Evolutionary conservation across 768 basidiomycete species (phyloP).

Genomic region (Tricholoma hemisulphureum): DNA sequence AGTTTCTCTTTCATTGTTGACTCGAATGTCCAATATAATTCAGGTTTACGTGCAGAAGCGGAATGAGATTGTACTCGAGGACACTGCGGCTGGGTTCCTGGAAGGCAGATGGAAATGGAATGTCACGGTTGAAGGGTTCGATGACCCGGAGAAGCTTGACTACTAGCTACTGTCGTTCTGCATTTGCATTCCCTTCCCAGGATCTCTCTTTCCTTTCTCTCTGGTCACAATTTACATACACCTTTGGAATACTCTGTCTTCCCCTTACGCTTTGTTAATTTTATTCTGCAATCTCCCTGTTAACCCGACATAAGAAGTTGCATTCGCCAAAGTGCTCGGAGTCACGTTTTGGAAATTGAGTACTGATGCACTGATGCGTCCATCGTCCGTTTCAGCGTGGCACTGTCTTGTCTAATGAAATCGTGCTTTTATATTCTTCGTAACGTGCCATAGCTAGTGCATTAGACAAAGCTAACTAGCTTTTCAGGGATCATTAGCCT

Average conservation of each 20-base stretch:
- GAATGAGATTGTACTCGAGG: slow-evolving; percentile 92
- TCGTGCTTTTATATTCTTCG: too few species aligned
- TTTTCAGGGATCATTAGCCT: too few species aligned
- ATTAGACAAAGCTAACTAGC: too few species aligned
- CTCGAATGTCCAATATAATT: neutral
- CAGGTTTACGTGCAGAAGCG: slow-evolving; percentile 95
- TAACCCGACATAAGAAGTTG: too few species aligned
- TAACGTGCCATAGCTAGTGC: too few species aligned
- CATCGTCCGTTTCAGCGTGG: too few species aligned
- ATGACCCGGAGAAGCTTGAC: slow-evolving; percentile 41
- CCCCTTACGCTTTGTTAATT: neutral
- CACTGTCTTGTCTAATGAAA: too few species aligned
- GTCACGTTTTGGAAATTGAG: too few species aligned
- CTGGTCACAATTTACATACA: neutral
- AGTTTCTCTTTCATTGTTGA: neutral
- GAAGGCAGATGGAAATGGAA: slow-evolving; percentile 90
- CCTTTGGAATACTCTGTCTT: neutral
- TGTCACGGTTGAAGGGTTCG: slow-evolving; percentile 65
- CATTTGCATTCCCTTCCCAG: neutral
- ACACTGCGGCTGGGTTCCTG: slow-evolving; percentile 86
- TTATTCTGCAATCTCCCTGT: neutral
- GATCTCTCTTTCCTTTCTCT: neutral
- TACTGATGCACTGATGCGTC: too few species aligned
- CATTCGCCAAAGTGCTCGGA: too few species aligned
- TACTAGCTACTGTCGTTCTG: neutral